Base-by-base conservation (phyloP, 176 grass and related monocot species). In the Lolium perenne region DNA sequence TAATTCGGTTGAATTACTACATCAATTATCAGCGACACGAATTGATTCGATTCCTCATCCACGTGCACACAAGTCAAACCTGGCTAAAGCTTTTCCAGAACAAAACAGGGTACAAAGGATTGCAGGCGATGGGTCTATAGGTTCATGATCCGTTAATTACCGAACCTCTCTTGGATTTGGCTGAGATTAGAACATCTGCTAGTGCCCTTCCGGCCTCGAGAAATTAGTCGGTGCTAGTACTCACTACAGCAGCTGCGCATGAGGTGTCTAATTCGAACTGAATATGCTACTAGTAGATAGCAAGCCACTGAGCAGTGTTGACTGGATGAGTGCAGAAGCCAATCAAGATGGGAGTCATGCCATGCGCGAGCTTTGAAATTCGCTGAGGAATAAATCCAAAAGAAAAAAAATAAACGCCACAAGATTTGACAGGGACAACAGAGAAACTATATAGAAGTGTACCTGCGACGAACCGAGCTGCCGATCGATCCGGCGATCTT, bases 341-440 rank as follows among this genome's bases (percentile, higher is more conserved):
- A 63, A 83, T 90, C 62, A 85, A 80, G 76, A 67, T 46, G 80
- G 38, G 67, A 16, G 71, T 50, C 45, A 50, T 21, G 22, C 69
- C 66, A 11, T 72, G 69, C 41, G 69, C 12, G 49, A 76, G 60
- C 59, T 70, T 16, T 38, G 76, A 66, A 87, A 15, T 46, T 57
- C 49, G 48, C 26, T 21, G 26, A 69, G 57, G 82, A 80, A 88
- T 78, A 61, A 78, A 40, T 49, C 18, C 68, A 45, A 51, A 21
- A 6, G 20, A 14, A 15, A 51, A 18, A 40, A n/a, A n/a, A n/a
- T n/a, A n/a, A n/a, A n/a, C n/a, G n/a, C 8, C 64, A 69, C 15
- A 76, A 76, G 49, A 76, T 76, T 76, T 55, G 73, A 76, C 49
- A 76, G 49, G 49, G 48, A 76, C 73, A 76, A 0, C 3, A 8